A percentile compares a stretch with the other conserved stretches of the same genome.
These are phyloP conservation scores for Barnettozyma californica DNA, from an alignment of 805 yeast species.

Conservation along the genomic window DNA sequence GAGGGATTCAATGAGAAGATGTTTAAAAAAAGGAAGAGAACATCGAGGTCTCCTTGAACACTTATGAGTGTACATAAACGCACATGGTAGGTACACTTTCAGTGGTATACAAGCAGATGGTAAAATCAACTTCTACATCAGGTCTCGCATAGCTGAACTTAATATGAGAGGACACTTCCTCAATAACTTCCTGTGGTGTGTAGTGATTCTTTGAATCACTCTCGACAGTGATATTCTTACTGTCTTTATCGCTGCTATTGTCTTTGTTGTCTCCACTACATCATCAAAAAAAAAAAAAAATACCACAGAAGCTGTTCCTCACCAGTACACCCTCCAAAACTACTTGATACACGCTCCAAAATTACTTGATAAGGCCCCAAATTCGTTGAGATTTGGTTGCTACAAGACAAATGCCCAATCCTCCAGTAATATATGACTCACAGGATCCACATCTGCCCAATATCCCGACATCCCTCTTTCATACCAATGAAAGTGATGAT, in stretches of 20 bases:
- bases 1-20: background rate
- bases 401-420: background rate
- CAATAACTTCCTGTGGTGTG: background rate
- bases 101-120: too few species aligned
- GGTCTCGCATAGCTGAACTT: constrained; percentile 44
- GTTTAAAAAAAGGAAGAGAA: background rate
- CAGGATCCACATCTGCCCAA: constrained; percentile 37
- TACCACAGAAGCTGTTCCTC: too few species aligned
- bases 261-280: background rate
- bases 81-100: too few species aligned
- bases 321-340: too few species aligned
- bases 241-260: background rate
- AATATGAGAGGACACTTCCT: constrained; percentile 11
- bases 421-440: constrained; percentile 30
- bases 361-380: too few species aligned
- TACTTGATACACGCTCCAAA: too few species aligned
- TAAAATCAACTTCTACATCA: too few species aligned
- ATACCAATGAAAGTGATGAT: constrained; percentile 21
- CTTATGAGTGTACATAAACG: too few species aligned
- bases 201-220: background rate
- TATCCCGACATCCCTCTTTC: constrained; percentile 27
- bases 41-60: too few species aligned
- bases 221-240: background rate
- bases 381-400: too few species aligned
- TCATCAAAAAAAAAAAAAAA: too few species aligned